Evolutionary conservation across 2,329 filamentous ascomycete genomes (phyloP).

Genomic region (Claviceps humidiphila): DNA sequence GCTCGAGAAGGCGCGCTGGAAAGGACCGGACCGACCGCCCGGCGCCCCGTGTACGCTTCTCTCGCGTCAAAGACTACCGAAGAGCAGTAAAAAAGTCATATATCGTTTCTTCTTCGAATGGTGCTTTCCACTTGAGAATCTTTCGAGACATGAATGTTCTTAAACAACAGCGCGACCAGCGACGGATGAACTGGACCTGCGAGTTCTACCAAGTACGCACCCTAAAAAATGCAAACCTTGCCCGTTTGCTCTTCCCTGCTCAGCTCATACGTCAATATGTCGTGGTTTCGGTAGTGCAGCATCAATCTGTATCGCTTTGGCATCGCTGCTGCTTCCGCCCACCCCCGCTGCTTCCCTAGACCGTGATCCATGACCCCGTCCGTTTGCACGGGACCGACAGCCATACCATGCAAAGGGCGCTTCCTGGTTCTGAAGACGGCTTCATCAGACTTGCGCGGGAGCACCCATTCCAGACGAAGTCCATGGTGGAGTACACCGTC

Average conservation of each 20-base stretch:
- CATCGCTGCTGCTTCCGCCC: slow-evolving; percentile 7
- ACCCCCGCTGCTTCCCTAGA: slow-evolving; percentile 7
- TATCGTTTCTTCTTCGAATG: too few species aligned
- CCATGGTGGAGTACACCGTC: slow-evolving; percentile 20
- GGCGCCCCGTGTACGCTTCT: too few species aligned
- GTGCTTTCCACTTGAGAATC: too few species aligned
- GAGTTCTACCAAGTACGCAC: background rate
- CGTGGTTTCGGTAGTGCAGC: slow-evolving; percentile 58
- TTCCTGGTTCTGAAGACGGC: slow-evolving; percentile 25
- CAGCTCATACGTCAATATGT: slow-evolving; percentile 58
- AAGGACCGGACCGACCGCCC: too few species aligned
- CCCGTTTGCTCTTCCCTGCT: slow-evolving; percentile 26
- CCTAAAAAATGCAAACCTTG: slow-evolving; percentile 23
- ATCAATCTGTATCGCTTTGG: slow-evolving; percentile 51
- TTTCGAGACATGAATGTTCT: too few species aligned
- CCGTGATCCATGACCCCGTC: slow-evolving; percentile 12
- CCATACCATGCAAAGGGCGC: slow-evolving; percentile 52
- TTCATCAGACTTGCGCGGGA: slow-evolving; percentile 37
- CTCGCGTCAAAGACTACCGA: too few species aligned
- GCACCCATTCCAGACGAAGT: slow-evolving; percentile 40
- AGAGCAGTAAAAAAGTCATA: too few species aligned
- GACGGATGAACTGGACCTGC: too few species aligned
- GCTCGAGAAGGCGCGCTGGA: too few species aligned
- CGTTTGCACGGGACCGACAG: slow-evolving; percentile 49
- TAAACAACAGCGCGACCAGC: too few species aligned